These are phyloP conservation scores for Reutealis trisperma DNA, from an alignment of 345 rosid genomes.

Conservation along the genomic window DNA sequence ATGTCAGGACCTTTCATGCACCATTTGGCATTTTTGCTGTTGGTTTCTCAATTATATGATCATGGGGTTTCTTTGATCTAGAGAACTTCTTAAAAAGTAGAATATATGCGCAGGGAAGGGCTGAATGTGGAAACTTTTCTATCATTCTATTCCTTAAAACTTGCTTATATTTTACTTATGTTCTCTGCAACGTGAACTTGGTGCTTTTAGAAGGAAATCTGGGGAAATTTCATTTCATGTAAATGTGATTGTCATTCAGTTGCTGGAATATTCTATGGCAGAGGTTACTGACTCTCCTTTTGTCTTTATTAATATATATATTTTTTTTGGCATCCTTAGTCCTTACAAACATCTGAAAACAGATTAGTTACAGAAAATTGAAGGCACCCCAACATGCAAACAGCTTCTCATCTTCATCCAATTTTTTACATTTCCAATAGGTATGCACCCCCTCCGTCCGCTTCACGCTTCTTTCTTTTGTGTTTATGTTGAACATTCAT, in stretches of 20 bases:
- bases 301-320: not conserved
- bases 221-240: not conserved
- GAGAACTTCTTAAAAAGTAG: not conserved
- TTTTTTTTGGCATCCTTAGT: not conserved
- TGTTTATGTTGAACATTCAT: not conserved
- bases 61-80: not conserved
- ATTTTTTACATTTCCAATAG: conserved; percentile 19
- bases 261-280: not conserved
- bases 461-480: too few species aligned
- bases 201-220: not conserved
- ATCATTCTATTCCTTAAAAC: not conserved
- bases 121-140: not conserved
- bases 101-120: not conserved
- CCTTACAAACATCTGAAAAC: conserved; percentile 1
- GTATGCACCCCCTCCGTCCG: conserved; percentile 1
- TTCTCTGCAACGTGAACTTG: not conserved
- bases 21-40: not conserved
- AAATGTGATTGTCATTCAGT: not conserved
- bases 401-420: conserved; percentile 31
- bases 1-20: not conserved
- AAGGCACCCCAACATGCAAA: conserved; percentile 30
- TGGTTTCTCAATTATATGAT: too few species aligned
- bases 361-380: not conserved
- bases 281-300: not conserved
- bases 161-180: not conserved